Evolutionary conservation across 2,329 filamentous ascomycete genomes (phyloP), one percentile per base, ranked within the genome.

Genomic region (Aspergillus cejpii): DNA sequence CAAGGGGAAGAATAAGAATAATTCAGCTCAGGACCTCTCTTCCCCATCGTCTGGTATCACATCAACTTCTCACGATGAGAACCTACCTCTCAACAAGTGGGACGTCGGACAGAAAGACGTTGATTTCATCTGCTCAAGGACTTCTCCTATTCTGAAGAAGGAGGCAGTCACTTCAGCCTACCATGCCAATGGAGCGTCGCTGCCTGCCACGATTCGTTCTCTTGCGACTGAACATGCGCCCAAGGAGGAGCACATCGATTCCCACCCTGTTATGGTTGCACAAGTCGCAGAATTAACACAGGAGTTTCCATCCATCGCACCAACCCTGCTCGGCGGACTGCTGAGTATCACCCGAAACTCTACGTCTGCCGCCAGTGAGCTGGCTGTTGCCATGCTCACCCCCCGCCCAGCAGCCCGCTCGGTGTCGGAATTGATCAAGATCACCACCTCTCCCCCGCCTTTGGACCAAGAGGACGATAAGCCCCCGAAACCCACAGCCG

Each of bases 291-390:
- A 78, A 37, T 70, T 85, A 5, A 65, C 64, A 2, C 62, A 70
- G 43, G 73, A 80, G 10, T 84, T 81, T 52, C 72, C 77, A 1
- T 66, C 64, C 7, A 63, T 84, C 8, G 61, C 74, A 1, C 55
- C 67, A 1, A 57, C 69, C 0, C 71, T 77, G 29, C 64, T 80
- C 2, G 64, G 72, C 11, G 74, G 76, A 1, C 62, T 85, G 12
- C 67, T 84, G 14, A 70, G 68, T 12, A 65, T 85, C 14, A 76
- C 81, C 1, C 65, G 76, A 28, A 77, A 78, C 14, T 79, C 78
- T 2, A 74, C 74, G 0, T 72, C 71, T 11, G 74, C 76, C 11
- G 80, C 81, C 2, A 74, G 75, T 48, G 80, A 84, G 40, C 63
- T 85, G 17, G 79, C 81, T 6, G 71, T 73, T 49, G 74, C 72